phyloP scores from a whole-genome alignment of 1,139 yeast species.

The Pneumocystis jirovecii region DNA sequence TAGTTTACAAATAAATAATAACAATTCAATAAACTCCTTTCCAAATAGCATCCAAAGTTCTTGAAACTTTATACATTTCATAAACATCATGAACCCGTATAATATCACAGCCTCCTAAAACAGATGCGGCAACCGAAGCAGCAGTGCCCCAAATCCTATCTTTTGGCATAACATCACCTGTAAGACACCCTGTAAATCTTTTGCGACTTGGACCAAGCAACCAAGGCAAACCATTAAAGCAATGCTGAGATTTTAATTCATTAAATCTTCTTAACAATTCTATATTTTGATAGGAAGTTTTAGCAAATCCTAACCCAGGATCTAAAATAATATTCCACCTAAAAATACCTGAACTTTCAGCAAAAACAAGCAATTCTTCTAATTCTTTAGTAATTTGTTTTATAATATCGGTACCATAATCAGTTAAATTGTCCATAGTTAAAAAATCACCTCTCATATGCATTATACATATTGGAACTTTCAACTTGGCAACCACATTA shows the following conservation, averaged over 20 bases:
- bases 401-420: slow-evolving; percentile 32
- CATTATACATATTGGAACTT: slow-evolving; percentile 63
- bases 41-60: slow-evolving; percentile 67
- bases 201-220: slow-evolving; percentile 81
- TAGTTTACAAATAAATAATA: neutral
- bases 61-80: slow-evolving; percentile 47
- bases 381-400: slow-evolving; percentile 50
- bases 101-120: slow-evolving; percentile 62
- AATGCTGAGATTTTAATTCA: slow-evolving; percentile 15
- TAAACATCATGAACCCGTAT: slow-evolving; percentile 79
- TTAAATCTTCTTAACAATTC: slow-evolving; percentile 42
- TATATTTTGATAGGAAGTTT: slow-evolving; percentile 52
- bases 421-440: slow-evolving; percentile 50
- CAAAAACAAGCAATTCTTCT: slow-evolving; percentile 38
- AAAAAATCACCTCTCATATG: slow-evolving; percentile 76
- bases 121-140: slow-evolving; percentile 58
- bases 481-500: slow-evolving; percentile 44
- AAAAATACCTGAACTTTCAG: slow-evolving; percentile 47
- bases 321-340: slow-evolving; percentile 88
- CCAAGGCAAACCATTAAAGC: slow-evolving; percentile 39
- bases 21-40: slow-evolving; percentile 14
- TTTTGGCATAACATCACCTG: slow-evolving; percentile 31
- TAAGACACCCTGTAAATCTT: slow-evolving; percentile 63
- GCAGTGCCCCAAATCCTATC: slow-evolving; percentile 65
- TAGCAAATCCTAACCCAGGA: slow-evolving; percentile 95